A percentile compares a stretch with the other conserved stretches of the same genome.
Conservation (phyloP, 768 basidiomycete genomes). For the Collybia nuda region DNA sequence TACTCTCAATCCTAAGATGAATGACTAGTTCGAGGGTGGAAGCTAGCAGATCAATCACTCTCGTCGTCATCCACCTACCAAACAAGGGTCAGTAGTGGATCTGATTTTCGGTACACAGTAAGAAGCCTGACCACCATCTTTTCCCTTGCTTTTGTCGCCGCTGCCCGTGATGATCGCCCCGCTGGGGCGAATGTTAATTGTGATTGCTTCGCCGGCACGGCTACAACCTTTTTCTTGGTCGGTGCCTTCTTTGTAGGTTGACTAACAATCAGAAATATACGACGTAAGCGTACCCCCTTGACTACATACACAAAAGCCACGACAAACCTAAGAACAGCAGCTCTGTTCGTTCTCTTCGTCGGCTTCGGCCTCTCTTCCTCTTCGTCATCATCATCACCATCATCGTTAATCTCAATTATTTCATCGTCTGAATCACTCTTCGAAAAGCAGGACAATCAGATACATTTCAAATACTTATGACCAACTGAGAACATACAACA, state of each 20-base stretch:
- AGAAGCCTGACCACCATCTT: slow-evolving; percentile 51
- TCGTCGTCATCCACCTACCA: slow-evolving; percentile 27
- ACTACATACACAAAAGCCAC: too few species aligned
- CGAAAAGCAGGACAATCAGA: background rate
- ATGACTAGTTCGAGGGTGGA: too few species aligned
- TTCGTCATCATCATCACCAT: slow-evolving; percentile 53
- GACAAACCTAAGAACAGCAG: slow-evolving; percentile 60
- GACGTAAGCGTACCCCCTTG: background rate
- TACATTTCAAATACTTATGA: background rate
- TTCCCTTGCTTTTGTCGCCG: slow-evolving; percentile 66
- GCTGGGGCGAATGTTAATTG: slow-evolving; percentile 66
- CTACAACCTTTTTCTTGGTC: slow-evolving; percentile 55
- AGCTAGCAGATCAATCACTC: slow-evolving; percentile 17
- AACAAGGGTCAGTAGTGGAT: background rate
- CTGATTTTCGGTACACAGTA: too few species aligned
- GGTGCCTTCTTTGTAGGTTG: slow-evolving; percentile 44
- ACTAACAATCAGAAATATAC: slow-evolving; percentile 12
- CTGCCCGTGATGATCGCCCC: slow-evolving; percentile 58
- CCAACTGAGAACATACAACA: slow-evolving; percentile 19
- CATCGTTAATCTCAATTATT: slow-evolving; percentile 53
- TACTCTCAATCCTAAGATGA: too few species aligned
- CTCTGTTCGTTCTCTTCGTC: slow-evolving; percentile 59
- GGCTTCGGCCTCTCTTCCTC: slow-evolving; percentile 49
- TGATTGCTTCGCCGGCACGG: slow-evolving; percentile 51
- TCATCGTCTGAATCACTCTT: slow-evolving; percentile 51